Percentiles rank a stretch among this genome's conserved stretches.
These are phyloP conservation scores for Lyophyllum semitale DNA, from an alignment of 768 basidiomycete genomes.

Conservation along the genomic window DNA sequence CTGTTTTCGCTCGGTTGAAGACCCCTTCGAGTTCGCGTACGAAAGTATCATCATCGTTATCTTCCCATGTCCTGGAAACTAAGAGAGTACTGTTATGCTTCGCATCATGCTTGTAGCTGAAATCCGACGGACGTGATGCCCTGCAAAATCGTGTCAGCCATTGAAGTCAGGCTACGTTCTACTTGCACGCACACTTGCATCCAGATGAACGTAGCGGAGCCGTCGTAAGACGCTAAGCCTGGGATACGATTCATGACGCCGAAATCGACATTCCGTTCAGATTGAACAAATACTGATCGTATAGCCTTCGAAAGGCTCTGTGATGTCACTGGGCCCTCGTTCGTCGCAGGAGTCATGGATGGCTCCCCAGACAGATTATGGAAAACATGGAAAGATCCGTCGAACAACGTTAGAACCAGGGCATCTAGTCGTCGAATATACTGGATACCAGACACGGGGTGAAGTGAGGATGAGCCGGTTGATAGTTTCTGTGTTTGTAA, in stretches of 20 bases:
- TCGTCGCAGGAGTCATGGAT: constrained; percentile 31
- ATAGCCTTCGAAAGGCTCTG: constrained; percentile 49
- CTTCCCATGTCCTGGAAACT: constrained; percentile 57
- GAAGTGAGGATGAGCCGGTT: constrained; percentile 58
- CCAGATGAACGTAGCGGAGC: constrained; percentile 58
- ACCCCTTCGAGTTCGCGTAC: constrained; percentile 33
- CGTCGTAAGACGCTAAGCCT: constrained; percentile 64
- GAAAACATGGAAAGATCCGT: constrained; percentile 72
- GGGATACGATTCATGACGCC: constrained; percentile 61
- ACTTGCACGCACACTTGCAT: constrained; percentile 64
- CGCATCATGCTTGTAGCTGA: constrained; percentile 82
- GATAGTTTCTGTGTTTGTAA: constrained; percentile 53
- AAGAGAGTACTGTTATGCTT: constrained; percentile 57
- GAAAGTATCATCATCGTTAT: constrained; percentile 33
- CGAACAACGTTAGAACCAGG: constrained; percentile 60
- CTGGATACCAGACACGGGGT: constrained; percentile 59
- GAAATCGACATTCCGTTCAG: constrained; percentile 42
- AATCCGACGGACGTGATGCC: constrained; percentile 63
- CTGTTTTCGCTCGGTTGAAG: constrained; percentile 28
- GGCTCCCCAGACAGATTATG: constrained; percentile 52
- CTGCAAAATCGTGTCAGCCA: constrained; percentile 32
- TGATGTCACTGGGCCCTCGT: constrained; percentile 31
- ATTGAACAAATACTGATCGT: constrained; percentile 50
- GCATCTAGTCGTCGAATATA: constrained; percentile 53
- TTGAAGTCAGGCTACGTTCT: neutral